Conservation (phyloP, 108 stramenopile species). For the Pseudonitzschia multistriata region DNA sequence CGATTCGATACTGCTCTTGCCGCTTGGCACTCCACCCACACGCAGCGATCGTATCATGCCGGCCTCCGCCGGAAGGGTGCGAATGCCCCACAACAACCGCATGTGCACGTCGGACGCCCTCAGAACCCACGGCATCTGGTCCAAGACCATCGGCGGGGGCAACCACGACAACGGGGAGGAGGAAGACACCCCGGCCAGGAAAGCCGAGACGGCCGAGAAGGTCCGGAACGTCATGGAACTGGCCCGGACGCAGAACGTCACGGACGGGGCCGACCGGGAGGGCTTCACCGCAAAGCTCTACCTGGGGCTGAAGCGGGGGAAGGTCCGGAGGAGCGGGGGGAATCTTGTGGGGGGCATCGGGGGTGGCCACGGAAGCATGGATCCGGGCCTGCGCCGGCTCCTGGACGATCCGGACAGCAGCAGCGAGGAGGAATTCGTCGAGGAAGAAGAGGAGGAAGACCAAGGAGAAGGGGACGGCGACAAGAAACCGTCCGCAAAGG, state of each 20-base stretch:
- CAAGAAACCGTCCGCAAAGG: neutral
- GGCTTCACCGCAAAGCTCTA: slow-evolving; percentile 82
- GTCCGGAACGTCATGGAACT: slow-evolving; percentile 69
- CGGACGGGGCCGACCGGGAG: slow-evolving; percentile 59
- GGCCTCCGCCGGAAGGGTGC: slow-evolving; percentile 44
- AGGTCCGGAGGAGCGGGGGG: slow-evolving; percentile 40
- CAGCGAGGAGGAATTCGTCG: slow-evolving; percentile 81
- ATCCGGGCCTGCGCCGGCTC: slow-evolving; percentile 33
- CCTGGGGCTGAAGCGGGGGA: slow-evolving; percentile 72
- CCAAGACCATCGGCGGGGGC: slow-evolving; percentile 82
- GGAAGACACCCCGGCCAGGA: slow-evolving; percentile 18
- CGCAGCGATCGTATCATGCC: neutral
- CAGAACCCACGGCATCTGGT: slow-evolving; percentile 76
- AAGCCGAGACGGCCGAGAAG: slow-evolving; percentile 35
- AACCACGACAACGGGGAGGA: slow-evolving; percentile 49
- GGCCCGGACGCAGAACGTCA: slow-evolving; percentile 75
- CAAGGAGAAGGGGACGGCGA: slow-evolving; percentile 26
- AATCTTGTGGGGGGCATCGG: slow-evolving; percentile 23
- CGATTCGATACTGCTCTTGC: no score
- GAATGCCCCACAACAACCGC: slow-evolving; percentile 92
- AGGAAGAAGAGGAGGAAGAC: slow-evolving; percentile 38
- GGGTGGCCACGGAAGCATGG: slow-evolving; percentile 16
- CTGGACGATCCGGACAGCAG: slow-evolving; percentile 65
- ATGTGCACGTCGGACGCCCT: slow-evolving; percentile 72
- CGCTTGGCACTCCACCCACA: no score